Base-by-base conservation (phyloP, 768 basidiomycete species). In the Hygrophoropsis aurantiaca region DNA sequence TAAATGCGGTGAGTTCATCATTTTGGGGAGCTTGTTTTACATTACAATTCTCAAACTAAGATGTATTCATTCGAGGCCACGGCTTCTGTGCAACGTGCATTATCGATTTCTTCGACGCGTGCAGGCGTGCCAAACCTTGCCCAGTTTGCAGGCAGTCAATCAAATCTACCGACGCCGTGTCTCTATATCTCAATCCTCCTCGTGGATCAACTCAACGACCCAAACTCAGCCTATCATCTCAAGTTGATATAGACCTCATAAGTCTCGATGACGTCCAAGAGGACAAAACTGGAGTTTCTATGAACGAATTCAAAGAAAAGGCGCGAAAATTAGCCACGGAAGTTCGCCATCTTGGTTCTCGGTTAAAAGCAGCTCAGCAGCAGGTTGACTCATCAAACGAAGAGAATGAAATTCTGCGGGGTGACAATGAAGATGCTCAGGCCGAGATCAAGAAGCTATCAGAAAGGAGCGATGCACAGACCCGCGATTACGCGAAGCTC, bases 41-140 rank as follows among this genome's bases (percentile, higher is more conserved):
- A 30, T 56, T 50, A 51, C 25, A 16, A 54, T 48, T 26, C 43
- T 39, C n/a, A n/a, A n/a, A n/a, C n/a, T n/a, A n/a, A n/a, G n/a
- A n/a, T n/a, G n/a, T n/a, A n/a, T n/a, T n/a, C n/a, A n/a, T n/a
- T n/a, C n/a, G n/a, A 67, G 64, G 64, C 18, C 65, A 65, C 50
- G 65, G 65, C 42, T 65, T 65, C 34, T 65, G 64, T 41, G 58
- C 53, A 35, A 61, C 57, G 44, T 65, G 64, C 32, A 40, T 65
- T 8, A 58, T 52, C 20, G 56, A 48, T 21, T 58, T 60, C 24
- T 53, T 58, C 38, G 26, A 57, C 19, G 50, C 50, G 8, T 39
- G 47, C 16, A 32, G 41, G 16, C 46, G 36, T 25, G 49, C 24
- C 20, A 42, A 46, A 18, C 50, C 53, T 23, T 65, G 64, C 8